These are phyloP conservation scores for Bidens hawaiensis DNA, from an alignment of 140 eudicot genomes.

Conservation along the genomic window DNA sequence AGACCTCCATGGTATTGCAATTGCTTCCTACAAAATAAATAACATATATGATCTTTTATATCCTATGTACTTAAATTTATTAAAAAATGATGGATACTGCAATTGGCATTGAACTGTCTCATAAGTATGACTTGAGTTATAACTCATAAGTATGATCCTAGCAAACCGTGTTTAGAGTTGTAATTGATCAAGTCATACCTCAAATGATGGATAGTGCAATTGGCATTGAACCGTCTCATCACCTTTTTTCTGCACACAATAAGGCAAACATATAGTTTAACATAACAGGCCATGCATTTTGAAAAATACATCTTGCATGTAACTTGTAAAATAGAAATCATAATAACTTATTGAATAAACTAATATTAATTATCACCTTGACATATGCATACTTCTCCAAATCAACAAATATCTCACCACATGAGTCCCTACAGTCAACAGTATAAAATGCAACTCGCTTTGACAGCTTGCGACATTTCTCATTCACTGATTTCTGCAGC, in stretches of 20 bases:
- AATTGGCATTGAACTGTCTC: too few relatives aligned
- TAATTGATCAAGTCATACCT: constrained; percentile 43
- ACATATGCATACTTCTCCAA: constrained; percentile 65
- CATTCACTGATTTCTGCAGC: constrained; percentile 80
- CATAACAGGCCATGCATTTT: neutral
- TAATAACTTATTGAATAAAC: neutral
- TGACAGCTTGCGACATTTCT: constrained; percentile 73
- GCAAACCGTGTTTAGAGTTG: neutral
- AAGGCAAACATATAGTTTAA: neutral
- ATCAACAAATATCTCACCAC: constrained; percentile 98
- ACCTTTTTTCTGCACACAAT: constrained; percentile 56
- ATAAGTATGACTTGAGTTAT: neutral
- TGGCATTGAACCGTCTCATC: constrained; percentile 60
- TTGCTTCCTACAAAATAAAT: constrained; percentile 66
- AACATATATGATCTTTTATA: neutral
- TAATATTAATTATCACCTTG: too few relatives aligned
- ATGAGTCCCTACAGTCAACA: constrained; percentile 89
- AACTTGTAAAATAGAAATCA: neutral
- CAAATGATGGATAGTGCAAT: constrained; percentile 70
- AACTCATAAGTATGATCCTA: constrained; percentile 4
- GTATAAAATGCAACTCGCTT: constrained; percentile 82
- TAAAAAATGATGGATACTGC: neutral
- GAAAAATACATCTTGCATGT: neutral
- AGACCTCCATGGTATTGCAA: constrained; percentile 89
- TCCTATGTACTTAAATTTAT: neutral